Base-by-base conservation (phyloP, 2,329 filamentous ascomycete species). In the Colletotrichum sp. region DNA sequence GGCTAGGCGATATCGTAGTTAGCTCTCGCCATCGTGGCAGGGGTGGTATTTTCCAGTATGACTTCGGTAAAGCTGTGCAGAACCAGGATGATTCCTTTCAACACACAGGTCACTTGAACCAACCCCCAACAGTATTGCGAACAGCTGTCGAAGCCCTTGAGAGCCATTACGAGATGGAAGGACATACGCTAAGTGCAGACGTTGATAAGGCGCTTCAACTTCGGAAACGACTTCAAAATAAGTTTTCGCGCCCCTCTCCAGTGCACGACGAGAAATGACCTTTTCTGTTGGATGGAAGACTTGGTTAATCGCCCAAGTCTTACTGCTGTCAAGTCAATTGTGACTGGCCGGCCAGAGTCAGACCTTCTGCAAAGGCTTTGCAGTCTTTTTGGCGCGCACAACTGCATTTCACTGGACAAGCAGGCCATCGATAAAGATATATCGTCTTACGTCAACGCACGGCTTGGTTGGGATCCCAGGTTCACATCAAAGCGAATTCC, bases 41-140 rank as follows among this genome's bases (percentile, higher is more conserved):
- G 5, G 72, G 78, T 3, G 75, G 75, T 5, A 78, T 81, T 2
- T 69, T 80, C 1, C 78, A 80, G 16, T 81, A 78, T 24, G 79
- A 80, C 62, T 78, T 66, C 54, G 78, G 78, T 8, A 80, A 80
- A 47, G 51, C 66, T 0, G 66, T 78, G 1, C 77, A 80, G 31
- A 64, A 51, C 2, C 67, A n/a, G 51, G 11, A 11, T 0, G 31
- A 9, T 9, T 8, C 9, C 8, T 80, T 80, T 15, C 7, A 69
- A 31, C 68, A 13, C 43, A 47, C 13, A 15, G 15, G n/a, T 4
- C 21, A 38, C 33, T 13, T 24, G 5, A 33, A 62, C 27, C 51
- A 55, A 27, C 21, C 51, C 6, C 51, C 51, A 12, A 12, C 9
- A 6, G 13, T 55, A 3, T 11, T 55, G 21, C 18, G 51, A 5